A percentile compares a stretch with the other conserved stretches of the same genome.
phyloP scores from a whole-genome alignment of 345 rosid species.

The Rhodamnia argentea region DNA sequence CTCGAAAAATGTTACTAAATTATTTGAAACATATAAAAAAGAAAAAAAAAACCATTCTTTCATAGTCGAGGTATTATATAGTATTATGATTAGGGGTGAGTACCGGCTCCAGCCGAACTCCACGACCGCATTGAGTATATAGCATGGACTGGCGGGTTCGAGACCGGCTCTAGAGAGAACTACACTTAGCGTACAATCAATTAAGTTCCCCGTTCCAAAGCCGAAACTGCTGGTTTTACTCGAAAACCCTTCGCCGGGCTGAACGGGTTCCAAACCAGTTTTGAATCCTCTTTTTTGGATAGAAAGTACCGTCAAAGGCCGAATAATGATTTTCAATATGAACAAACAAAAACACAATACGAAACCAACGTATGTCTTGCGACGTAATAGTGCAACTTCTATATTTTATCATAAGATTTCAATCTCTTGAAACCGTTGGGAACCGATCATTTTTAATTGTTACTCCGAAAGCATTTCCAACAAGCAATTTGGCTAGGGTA shows the following conservation, averaged over 20 bases:
- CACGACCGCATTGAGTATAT: neutral
- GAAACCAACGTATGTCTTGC: accelerated
- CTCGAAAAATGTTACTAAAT: neutral
- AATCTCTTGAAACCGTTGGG: neutral
- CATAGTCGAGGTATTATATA: accelerated
- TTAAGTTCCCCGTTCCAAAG: neutral
- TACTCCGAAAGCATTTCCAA: neutral
- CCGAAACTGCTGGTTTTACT: neutral
- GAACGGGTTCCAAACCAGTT: neutral
- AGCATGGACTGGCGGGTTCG: accelerated
- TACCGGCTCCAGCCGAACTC: neutral
- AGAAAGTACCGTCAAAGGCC: neutral
- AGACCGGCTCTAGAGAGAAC: neutral
- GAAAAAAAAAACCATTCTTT: neutral
- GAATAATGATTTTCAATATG: neutral
- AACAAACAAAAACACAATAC: neutral
- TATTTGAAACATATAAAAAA: neutral
- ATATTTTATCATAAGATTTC: neutral
- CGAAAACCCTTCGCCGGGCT: accelerated
- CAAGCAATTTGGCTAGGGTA: neutral
- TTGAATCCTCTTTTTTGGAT: neutral
- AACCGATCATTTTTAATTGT: neutral
- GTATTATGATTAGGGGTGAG: neutral
- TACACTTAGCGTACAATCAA: no score
- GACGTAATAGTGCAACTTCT: neutral